Conservation (phyloP, 176 grass and related monocot genomes). For the Canna indica region DNA sequence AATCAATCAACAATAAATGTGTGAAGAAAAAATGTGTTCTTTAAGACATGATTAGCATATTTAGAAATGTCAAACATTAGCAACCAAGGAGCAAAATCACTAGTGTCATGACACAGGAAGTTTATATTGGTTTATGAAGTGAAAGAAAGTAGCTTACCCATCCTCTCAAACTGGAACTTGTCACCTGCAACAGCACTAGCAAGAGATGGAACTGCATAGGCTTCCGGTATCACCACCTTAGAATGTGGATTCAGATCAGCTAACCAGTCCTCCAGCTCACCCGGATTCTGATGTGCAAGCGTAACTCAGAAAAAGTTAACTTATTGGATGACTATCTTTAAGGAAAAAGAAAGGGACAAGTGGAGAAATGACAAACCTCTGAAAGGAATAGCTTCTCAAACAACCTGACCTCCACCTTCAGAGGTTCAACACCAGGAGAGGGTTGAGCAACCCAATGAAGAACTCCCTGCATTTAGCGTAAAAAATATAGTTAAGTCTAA, state of each 20-base stretch:
- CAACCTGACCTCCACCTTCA: constrained; percentile 82
- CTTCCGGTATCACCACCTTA: constrained; percentile 72
- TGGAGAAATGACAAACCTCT: constrained; percentile 36
- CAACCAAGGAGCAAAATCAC: no score
- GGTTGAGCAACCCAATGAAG: constrained; percentile 91
- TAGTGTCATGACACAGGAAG: not conserved
- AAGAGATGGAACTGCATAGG: constrained; percentile 59
- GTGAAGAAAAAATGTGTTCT: not conserved
- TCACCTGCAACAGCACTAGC: constrained; percentile 47
- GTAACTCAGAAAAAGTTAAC: not conserved
- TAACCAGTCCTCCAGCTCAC: constrained; percentile 75
- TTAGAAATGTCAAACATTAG: no score
- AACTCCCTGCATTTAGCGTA: constrained; percentile 47
- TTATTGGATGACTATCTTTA: no score
- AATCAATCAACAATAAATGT: not conserved
- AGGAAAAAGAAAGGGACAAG: not conserved
- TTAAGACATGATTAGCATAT: not conserved
- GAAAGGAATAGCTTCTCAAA: constrained; percentile 83
- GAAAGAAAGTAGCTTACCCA: constrained; percentile 38
- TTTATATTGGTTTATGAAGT: not conserved
- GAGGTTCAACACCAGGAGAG: constrained; percentile 65
- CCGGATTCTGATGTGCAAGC: constrained; percentile 62
- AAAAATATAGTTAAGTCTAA: constrained; percentile 11
- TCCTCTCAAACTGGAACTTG: constrained; percentile 91
- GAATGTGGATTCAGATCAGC: constrained; percentile 73